phyloP scores from a whole-genome alignment of 2,329 filamentous ascomycete genomes.

The Fusarium sacchari region DNA sequence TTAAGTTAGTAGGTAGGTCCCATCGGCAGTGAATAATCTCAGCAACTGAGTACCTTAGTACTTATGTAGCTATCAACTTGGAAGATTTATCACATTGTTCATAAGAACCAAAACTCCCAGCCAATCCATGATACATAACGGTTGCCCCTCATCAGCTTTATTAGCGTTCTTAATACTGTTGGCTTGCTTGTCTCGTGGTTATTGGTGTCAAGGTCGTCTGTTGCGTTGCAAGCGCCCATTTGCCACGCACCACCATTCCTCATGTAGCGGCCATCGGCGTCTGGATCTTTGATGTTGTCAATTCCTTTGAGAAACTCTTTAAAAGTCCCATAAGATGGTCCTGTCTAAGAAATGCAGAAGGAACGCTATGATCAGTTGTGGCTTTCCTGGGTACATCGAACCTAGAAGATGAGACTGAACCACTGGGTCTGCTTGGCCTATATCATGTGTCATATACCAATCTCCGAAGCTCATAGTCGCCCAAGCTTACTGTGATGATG shows the following conservation, averaged over 20 bases:
- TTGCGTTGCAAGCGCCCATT: conserved; percentile 24
- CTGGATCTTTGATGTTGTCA: conserved; percentile 17
- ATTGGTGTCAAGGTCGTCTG: conserved; percentile 8
- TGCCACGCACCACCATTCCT: conserved; percentile 36
- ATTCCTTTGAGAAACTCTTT: not conserved
- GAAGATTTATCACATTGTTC: not conserved
- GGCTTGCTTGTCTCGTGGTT: conserved; percentile 2
- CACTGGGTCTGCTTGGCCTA: not conserved
- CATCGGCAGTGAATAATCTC: not conserved
- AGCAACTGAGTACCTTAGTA: too few species aligned
- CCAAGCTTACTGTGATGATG: not conserved
- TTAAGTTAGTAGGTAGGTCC: not conserved
- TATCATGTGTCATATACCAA: not conserved
- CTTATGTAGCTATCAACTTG: not conserved
- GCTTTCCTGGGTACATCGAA: not conserved
- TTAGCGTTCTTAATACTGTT: conserved; percentile 19
- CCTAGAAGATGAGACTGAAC: not conserved
- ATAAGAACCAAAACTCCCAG: not conserved
- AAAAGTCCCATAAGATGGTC: not conserved
- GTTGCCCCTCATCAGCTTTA: not conserved
- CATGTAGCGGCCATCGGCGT: conserved; percentile 1
- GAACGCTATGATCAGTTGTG: not conserved
- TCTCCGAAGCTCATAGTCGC: not conserved
- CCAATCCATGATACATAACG: not conserved
- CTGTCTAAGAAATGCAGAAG: not conserved